Evolutionary conservation across 108 stramenopile genomes (phyloP).

Genomic region (Pseudonitzschia pungens): DNA sequence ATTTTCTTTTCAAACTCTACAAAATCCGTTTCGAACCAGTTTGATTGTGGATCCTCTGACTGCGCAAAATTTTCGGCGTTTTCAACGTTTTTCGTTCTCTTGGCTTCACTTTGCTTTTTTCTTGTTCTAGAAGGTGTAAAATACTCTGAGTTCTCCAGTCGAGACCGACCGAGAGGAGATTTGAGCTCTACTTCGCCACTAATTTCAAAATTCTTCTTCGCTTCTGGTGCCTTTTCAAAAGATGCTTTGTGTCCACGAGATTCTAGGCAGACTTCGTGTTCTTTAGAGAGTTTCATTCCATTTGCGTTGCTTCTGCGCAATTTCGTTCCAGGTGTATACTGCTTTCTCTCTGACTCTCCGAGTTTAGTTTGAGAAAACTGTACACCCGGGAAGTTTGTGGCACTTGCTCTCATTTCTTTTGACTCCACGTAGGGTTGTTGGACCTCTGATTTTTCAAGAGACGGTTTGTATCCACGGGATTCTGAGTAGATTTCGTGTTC

Average conservation of each 20-base stretch:
- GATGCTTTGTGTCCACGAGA: not conserved
- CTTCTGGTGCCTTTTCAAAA: not conserved
- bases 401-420: not conserved
- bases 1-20: not conserved
- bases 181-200: not conserved
- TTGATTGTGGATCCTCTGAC: not conserved
- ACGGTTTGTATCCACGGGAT: not conserved
- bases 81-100: not conserved
- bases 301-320: not conserved
- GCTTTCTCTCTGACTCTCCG: not conserved
- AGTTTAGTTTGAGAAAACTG: not conserved
- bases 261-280: not conserved
- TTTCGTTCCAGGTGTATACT: not conserved
- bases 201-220: constrained; percentile 4
- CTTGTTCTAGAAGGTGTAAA: not conserved
- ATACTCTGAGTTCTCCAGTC: constrained; percentile 4
- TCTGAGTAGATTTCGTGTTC: not conserved
- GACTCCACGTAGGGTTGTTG: not conserved
- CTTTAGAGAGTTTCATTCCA: not conserved
- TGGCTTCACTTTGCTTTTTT: not conserved
- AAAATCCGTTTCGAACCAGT: not conserved
- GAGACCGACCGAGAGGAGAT: constrained; percentile 12
- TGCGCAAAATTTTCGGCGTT: not conserved
- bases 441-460: not conserved
- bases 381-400: constrained; percentile 1